A percentile compares a stretch with the other conserved stretches of the same genome.
Conservation (phyloP, 768 basidiomycete genomes). For the Nevesoporus exiguus region DNA sequence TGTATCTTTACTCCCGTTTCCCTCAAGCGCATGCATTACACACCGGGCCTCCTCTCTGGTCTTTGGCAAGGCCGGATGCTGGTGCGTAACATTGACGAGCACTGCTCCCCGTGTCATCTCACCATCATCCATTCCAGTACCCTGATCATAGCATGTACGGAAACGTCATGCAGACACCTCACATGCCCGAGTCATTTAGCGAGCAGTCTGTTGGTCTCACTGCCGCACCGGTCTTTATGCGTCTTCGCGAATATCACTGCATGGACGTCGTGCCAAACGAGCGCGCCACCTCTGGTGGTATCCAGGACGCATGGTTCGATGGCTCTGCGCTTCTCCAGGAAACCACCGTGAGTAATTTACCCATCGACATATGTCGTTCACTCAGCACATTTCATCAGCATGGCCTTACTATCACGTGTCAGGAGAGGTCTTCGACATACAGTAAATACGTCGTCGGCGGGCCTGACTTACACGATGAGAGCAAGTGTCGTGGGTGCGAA, state of each 20-base stretch:
- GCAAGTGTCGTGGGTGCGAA: slow-evolving; percentile 34
- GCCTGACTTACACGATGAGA: slow-evolving; percentile 41
- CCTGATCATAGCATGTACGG: slow-evolving; percentile 20
- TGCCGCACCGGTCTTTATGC: slow-evolving; percentile 55
- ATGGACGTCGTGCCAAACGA: slow-evolving; percentile 37
- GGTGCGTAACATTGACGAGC: slow-evolving; percentile 37
- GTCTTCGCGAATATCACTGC: slow-evolving; percentile 53
- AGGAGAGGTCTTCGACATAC: slow-evolving; percentile 34
- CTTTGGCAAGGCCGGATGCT: slow-evolving; percentile 63
- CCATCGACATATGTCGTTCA: no score
- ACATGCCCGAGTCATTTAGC: slow-evolving; percentile 30
- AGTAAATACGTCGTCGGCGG: slow-evolving; percentile 38
- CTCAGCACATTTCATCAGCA: slow-evolving; percentile 12
- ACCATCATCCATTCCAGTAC: slow-evolving; percentile 7
- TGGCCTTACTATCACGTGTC: slow-evolving; percentile 22
- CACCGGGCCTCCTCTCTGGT: slow-evolving; percentile 50
- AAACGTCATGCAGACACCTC: slow-evolving; percentile 16
- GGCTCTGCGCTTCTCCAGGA: slow-evolving; percentile 13
- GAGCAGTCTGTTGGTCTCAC: slow-evolving; percentile 37
- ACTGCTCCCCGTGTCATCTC: neutral
- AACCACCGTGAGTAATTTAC: slow-evolving; percentile 22
- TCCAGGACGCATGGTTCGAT: slow-evolving; percentile 43
- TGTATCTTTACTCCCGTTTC: slow-evolving; percentile 32
- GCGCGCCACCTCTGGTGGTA: slow-evolving; percentile 33
- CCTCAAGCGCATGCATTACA: slow-evolving; percentile 38